Evolutionary conservation across 345 rosid species (phyloP), one percentile per base, ranked within the genome.

Genomic region (Pistacia vera): DNA sequence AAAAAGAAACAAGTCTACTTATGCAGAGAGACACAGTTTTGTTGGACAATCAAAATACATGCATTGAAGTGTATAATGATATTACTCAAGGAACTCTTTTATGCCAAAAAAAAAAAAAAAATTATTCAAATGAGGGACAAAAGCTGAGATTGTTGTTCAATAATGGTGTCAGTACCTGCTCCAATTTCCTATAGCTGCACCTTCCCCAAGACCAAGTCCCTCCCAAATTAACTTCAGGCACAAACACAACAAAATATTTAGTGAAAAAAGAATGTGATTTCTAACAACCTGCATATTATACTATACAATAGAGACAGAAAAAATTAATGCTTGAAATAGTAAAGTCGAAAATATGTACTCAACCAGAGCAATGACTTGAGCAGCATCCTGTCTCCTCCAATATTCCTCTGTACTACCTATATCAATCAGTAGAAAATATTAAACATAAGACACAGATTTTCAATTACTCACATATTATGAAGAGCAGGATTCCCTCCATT

Each of bases 191-290:
- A 88, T 76, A 8, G 90, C 83, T 74, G 83, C 82, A 46, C 84
- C 85, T 46, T 93, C 97, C 88, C 96, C 97, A 73, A 95, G 84
- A 54, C 99, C 99, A 74, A 95, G 94, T 81, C 98, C 99, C 86
- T 89, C 88, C 98, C 96, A 95, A 49, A 90, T 83, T 75, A 95
- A 87, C 99, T 95, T 79, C 81, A 84, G 63, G 66, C 69, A 79
- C 58, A 84, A 76, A 72, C n/a, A 63, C 28, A 64, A 52, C 7
- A 35, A 79, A 59, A 75, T 57, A 25, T 41, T 75, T 61, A 79
- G 57, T 63, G 46, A 82, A 66, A 16, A 58, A 55, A 33, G n/a
- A 35, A 11, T 20, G 30, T 44, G 1, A 60, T 28, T 68, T 61
- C 55, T 5, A 74, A 38, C 13, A 64, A 65, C 1, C 17, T 57